Conservation (phyloP, 345 rosid genomes). For the Pugionium cornutum region DNA sequence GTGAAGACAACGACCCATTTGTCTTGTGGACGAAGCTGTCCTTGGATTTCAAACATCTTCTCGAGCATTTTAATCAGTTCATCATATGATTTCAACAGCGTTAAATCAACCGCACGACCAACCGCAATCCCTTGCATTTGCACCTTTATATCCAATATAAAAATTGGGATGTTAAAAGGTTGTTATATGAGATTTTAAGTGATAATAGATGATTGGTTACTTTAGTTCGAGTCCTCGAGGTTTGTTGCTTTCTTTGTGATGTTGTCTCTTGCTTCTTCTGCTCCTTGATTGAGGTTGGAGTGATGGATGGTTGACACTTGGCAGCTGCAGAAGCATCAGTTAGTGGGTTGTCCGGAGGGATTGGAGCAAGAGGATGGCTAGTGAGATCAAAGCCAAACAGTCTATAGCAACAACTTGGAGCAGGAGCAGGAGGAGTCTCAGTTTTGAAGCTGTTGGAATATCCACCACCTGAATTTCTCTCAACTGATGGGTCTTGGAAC, state of each 20-base stretch:
- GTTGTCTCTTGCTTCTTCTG: constrained; percentile 54
- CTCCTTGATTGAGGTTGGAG: constrained; percentile 36
- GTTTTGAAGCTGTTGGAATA: constrained; percentile 43
- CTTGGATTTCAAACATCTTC: constrained; percentile 67
- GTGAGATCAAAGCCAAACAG: constrained; percentile 70
- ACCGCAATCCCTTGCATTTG: constrained; percentile 81
- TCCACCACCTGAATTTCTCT: constrained; percentile 43
- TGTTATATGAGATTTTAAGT: not conserved
- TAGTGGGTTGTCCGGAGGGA: constrained; percentile 38
- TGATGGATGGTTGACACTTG: constrained; percentile 40
- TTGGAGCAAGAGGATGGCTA: constrained; percentile 27
- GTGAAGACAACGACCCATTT: constrained; percentile 69
- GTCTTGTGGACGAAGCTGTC: constrained; percentile 50
- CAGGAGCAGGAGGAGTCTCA: constrained; percentile 39
- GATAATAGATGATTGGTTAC: too few species aligned
- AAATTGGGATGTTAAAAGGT: not conserved
- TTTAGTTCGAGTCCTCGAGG: constrained; percentile 34
- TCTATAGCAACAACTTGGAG: constrained; percentile 45
- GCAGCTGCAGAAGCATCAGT: constrained; percentile 33
- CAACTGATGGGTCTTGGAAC: constrained; percentile 41
- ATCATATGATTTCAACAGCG: constrained; percentile 52
- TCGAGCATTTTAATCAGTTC: constrained; percentile 55
- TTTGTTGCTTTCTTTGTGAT: too few species aligned
- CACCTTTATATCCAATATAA: constrained; percentile 45
- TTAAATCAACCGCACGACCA: constrained; percentile 71